These are phyloP conservation scores for Priceomyces carsonii DNA, from an alignment of 805 yeast species.

Conservation along the genomic window DNA sequence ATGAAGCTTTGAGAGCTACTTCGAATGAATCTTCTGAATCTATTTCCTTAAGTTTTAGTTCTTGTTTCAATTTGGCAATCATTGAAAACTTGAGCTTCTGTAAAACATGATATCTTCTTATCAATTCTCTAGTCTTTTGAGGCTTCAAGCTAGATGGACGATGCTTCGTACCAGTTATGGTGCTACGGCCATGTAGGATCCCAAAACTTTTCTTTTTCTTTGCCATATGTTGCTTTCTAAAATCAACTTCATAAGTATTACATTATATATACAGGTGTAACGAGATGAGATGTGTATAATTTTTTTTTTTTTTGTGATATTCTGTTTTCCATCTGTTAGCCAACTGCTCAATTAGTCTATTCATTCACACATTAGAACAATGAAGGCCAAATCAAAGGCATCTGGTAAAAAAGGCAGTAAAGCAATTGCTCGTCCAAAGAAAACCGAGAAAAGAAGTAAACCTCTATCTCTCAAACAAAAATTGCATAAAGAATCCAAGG, in stretches of 20 bases:
- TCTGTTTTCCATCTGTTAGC: too few relatives aligned
- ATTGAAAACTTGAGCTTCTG: slow-evolving; percentile 54
- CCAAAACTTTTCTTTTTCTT: slow-evolving; percentile 18
- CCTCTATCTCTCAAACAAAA: slow-evolving; percentile 31
- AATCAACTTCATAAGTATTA: too few relatives aligned
- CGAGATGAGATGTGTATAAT: too few relatives aligned
- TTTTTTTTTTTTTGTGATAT: too few relatives aligned
- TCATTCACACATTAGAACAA: too few relatives aligned
- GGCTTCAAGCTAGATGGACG: slow-evolving; percentile 61
- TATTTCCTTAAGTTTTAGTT: background rate
- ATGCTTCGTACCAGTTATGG: slow-evolving; percentile 29
- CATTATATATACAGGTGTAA: too few relatives aligned
- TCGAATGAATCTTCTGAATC: too few relatives aligned
- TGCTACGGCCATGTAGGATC: slow-evolving; percentile 27
- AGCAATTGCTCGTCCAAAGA: too few relatives aligned
- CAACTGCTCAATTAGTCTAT: too few relatives aligned
- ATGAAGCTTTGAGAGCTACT: too few relatives aligned
- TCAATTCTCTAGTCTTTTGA: slow-evolving; percentile 68
- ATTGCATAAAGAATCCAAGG: slow-evolving; percentile 30
- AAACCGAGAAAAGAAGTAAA: slow-evolving; percentile 6
- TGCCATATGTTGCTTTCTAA: slow-evolving; percentile 14
- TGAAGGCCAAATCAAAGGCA: too few relatives aligned
- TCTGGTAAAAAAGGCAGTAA: too few relatives aligned
- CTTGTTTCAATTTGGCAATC: slow-evolving; percentile 26
- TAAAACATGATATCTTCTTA: slow-evolving; percentile 74